A percentile compares a stretch with the other conserved stretches of the same genome.
Evolutionary conservation across 2,329 filamentous ascomycete genomes (phyloP).

Genomic region (Diaporthe vexans): DNA sequence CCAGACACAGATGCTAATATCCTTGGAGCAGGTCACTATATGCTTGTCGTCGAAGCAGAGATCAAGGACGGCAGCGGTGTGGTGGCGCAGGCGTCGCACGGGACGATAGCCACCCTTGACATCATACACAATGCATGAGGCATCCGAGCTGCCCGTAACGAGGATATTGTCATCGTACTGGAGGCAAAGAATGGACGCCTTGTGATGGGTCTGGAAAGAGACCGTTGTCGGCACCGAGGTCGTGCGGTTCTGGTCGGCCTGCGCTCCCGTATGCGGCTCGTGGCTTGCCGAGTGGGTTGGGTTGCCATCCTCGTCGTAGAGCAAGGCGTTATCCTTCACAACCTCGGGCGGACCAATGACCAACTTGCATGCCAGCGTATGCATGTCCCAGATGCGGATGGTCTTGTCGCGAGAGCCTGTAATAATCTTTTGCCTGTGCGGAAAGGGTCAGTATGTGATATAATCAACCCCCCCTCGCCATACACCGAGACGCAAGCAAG

Average conservation of each 20-base stretch:
- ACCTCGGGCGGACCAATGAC: constrained; percentile 86
- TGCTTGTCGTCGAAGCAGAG: constrained; percentile 92
- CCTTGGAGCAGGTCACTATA: constrained; percentile 98
- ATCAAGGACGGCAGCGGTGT: constrained; percentile 91
- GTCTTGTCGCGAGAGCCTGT: constrained; percentile 96
- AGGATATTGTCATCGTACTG: constrained; percentile 95
- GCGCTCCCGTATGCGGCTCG: constrained; percentile 49
- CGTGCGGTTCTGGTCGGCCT: constrained; percentile 46
- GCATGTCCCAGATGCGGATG: constrained; percentile 95
- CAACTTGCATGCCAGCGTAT: constrained; percentile 85
- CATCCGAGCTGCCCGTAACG: constrained; percentile 94
- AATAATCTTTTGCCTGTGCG: constrained; percentile 87
- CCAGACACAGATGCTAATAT: constrained; percentile 94
- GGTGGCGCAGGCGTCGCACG: constrained; percentile 81
- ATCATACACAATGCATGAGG: constrained; percentile 91
- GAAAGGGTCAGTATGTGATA: not conserved
- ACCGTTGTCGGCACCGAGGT: constrained; percentile 67
- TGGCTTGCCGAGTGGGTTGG: constrained; percentile 69
- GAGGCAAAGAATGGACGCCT: constrained; percentile 92
- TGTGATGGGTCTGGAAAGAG: constrained; percentile 79
- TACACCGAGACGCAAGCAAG: not conserved
- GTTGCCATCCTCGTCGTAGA: constrained; percentile 65
- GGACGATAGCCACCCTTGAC: constrained; percentile 84
- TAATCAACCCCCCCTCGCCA: not conserved
- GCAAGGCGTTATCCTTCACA: constrained; percentile 65